A percentile compares a stretch with the other conserved stretches of the same genome.
Evolutionary conservation across 495 filamentous ascomycete genomes (phyloP).

Genomic region (Aeminium ludgeri): DNA sequence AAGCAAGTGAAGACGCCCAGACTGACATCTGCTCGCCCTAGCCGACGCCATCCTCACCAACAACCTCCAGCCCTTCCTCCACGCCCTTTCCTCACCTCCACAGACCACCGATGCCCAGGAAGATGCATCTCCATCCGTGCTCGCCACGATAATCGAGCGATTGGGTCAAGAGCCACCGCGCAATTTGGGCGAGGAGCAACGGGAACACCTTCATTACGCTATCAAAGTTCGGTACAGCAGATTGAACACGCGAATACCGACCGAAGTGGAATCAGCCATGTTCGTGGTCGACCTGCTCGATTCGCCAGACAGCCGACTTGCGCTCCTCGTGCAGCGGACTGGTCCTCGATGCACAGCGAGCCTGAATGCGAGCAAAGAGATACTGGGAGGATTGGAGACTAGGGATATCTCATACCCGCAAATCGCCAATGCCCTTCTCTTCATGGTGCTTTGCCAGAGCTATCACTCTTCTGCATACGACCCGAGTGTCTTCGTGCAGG

Average conservation of each 20-base stretch:
- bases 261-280: constrained; percentile 55
- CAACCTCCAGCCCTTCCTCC: constrained; percentile 56
- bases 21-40: constrained; percentile 20
- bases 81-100: constrained; percentile 39
- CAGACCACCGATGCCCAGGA: constrained; percentile 35
- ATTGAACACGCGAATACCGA: constrained; percentile 42
- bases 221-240: constrained; percentile 50
- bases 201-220: constrained; percentile 47
- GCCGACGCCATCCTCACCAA: constrained; percentile 70
- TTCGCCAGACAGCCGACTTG: constrained; percentile 43
- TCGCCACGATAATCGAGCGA: constrained; percentile 63
- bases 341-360: constrained; percentile 46
- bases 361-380: constrained; percentile 37
- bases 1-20: constrained; percentile 3
- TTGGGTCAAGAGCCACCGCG: constrained; percentile 67
- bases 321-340: constrained; percentile 56
- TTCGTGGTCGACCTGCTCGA: constrained; percentile 56
- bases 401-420: constrained; percentile 64
- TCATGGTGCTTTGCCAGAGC: constrained; percentile 56
- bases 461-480: constrained; percentile 42
- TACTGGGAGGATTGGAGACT: constrained; percentile 47
- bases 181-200: constrained; percentile 60
- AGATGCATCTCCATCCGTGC: constrained; percentile 46
- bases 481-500: constrained; percentile 53
- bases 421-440: constrained; percentile 64